Conservation (phyloP, 208 protist species). For the Porcisia deanei region DNA sequence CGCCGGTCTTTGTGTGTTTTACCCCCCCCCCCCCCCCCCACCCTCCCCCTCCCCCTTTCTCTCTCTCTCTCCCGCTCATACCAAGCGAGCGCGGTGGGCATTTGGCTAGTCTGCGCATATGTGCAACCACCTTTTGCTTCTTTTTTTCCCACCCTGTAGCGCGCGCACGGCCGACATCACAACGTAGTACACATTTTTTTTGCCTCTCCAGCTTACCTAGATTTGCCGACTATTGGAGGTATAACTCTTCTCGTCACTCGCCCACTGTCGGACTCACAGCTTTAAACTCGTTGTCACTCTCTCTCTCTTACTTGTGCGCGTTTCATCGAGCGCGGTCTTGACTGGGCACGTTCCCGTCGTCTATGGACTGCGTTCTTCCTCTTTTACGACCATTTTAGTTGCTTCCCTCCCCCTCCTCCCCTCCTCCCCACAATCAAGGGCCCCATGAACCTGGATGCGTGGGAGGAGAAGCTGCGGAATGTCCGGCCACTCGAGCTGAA, state of each 20-base stretch:
- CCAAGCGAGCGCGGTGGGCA: too few relatives aligned
- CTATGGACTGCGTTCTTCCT: too few relatives aligned
- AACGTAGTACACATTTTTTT: neutral
- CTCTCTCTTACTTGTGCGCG: neutral
- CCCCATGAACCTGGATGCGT: constrained; percentile 66
- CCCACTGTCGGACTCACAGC: neutral
- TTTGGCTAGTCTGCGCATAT: neutral
- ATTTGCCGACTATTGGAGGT: neutral
- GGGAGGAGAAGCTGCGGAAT: constrained; percentile 62
- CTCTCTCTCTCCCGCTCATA: too few relatives aligned
- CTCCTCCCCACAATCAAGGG: neutral
- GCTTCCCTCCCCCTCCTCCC: neutral
- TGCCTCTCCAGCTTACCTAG: neutral
- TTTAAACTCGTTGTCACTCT: too few relatives aligned
- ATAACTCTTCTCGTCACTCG: neutral
- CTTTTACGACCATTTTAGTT: neutral
- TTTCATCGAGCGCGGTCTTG: neutral
- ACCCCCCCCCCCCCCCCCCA: neutral
- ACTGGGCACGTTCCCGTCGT: neutral
- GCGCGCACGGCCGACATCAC: neutral
- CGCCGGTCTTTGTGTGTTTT: neutral
- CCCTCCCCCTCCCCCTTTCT: neutral
- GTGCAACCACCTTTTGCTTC: neutral
- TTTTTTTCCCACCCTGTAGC: neutral
- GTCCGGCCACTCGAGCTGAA: constrained; percentile 56